A percentile compares a stretch with the other conserved stretches of the same genome.
Evolutionary conservation across 768 basidiomycete species (phyloP).

Genomic region (Calocybe gangraenosa): DNA sequence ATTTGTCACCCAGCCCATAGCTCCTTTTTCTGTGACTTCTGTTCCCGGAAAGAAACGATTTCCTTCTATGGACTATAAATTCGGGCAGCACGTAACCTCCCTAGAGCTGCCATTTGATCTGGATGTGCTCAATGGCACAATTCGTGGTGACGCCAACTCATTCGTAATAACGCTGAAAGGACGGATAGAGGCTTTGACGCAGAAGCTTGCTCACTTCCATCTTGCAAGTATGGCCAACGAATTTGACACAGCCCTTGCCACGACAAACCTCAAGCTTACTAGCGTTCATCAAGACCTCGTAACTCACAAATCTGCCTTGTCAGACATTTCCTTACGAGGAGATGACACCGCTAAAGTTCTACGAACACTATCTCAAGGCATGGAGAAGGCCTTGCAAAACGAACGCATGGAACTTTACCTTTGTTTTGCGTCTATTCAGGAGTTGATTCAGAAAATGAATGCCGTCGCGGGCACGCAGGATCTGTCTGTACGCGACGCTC

Average conservation of each 20-base stretch:
- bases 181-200: conserved; percentile 44
- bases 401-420: conserved; percentile 36
- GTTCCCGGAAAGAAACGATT: conserved; percentile 28
- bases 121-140: conserved; percentile 54
- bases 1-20: conserved; percentile 44
- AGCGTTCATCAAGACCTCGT: conserved; percentile 35
- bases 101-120: conserved; percentile 54
- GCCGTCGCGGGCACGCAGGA: conserved; percentile 38
- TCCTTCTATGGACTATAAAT: conserved; percentile 32
- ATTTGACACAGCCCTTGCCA: conserved; percentile 40
- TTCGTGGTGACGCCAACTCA: conserved; percentile 68
- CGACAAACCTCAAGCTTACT: conserved; percentile 34
- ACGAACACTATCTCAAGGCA: conserved; percentile 26
- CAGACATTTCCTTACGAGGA: conserved; percentile 19
- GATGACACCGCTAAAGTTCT: conserved; percentile 31
- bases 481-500: conserved; percentile 36
- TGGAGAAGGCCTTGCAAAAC: conserved; percentile 30
- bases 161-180: conserved; percentile 60
- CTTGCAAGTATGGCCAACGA: conserved; percentile 51
- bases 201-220: conserved; percentile 43
- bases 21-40: conserved; percentile 13
- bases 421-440: conserved; percentile 51
- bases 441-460: conserved; percentile 56
- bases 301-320: conserved; percentile 31
- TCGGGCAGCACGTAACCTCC: conserved; percentile 25